Conservation (phyloP, 345 rosid genomes). For the Kernera saxatilis region DNA sequence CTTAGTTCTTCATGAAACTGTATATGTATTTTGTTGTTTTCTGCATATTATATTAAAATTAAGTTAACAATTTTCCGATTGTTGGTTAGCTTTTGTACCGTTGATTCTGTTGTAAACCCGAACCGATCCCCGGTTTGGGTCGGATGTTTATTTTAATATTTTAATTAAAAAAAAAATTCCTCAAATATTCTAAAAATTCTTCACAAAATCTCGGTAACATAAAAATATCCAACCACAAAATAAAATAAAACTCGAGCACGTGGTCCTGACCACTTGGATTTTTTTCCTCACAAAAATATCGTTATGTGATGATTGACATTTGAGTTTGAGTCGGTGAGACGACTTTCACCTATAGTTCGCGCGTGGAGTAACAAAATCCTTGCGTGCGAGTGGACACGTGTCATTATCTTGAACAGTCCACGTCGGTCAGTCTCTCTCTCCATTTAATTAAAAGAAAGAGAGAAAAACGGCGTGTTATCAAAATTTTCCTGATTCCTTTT, state of each 20-base stretch:
- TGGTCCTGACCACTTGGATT: neutral
- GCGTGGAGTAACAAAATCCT: neutral
- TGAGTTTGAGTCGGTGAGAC: neutral
- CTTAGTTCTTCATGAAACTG: neutral
- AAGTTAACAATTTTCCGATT: too few relatives aligned
- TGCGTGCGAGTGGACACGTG: conserved; percentile 1
- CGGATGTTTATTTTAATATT: too few relatives aligned
- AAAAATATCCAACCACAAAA: too few relatives aligned
- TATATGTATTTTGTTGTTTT: too few relatives aligned
- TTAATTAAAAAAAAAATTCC: too few relatives aligned
- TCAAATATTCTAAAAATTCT: too few relatives aligned
- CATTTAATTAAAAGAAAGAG: neutral
- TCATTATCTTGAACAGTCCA: neutral
- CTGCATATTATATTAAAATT: too few relatives aligned
- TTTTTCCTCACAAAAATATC: conserved; percentile 6
- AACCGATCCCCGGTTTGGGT: too few relatives aligned
- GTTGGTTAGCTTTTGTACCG: too few relatives aligned
- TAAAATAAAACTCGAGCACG: neutral
- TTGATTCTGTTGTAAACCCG: too few relatives aligned
- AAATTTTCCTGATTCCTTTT: conserved; percentile 1
- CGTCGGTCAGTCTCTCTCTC: neutral
- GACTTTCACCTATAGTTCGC: neutral
- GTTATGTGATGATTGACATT: neutral
- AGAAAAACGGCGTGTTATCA: neutral
- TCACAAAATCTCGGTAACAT: too few relatives aligned